phyloP scores from a whole-genome alignment of 2,329 filamentous ascomycete species.

The Cercospora brassicicola region DNA sequence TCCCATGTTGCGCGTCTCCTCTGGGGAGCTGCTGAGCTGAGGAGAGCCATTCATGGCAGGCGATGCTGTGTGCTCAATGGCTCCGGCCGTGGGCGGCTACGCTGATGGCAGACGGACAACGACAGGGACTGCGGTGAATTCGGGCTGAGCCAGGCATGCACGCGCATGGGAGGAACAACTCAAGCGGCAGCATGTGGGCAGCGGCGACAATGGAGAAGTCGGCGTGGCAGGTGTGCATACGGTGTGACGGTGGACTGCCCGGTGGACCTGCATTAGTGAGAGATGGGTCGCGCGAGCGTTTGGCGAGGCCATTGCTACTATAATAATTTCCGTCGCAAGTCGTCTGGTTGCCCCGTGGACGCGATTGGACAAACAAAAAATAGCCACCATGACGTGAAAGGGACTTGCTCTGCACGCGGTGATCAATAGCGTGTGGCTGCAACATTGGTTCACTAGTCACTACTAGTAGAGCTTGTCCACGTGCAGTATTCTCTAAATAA shows the following conservation, averaged over 20 bases:
- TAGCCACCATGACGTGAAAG: constrained; percentile 2
- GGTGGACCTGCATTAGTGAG: neutral
- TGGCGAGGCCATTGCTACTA: neutral
- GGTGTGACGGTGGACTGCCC: neutral
- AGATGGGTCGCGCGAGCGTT: neutral
- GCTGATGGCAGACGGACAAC: neutral
- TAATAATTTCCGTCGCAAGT: neutral
- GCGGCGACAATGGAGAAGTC: neutral
- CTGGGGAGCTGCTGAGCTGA: constrained; percentile 13
- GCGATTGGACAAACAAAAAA: constrained; percentile 3
- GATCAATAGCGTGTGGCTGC: neutral
- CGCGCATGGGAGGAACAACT: constrained; percentile 1
- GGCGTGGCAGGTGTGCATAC: neutral
- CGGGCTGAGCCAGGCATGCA: neutral
- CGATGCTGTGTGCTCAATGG: neutral
- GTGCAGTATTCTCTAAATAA: neutral
- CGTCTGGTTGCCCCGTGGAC: neutral
- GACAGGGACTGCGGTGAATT: constrained; percentile 3
- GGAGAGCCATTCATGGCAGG: constrained; percentile 23
- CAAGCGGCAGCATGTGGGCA: constrained; percentile 2
- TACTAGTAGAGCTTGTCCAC: neutral
- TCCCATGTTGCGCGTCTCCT: constrained; percentile 2
- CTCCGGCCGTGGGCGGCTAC: neutral
- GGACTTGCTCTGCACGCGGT: neutral
- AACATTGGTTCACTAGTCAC: neutral